A percentile compares a stretch with the other conserved stretches of the same genome.
phyloP scores from a whole-genome alignment of 2,329 filamentous ascomycete genomes.

The Colletotrichum scovillei region DNA sequence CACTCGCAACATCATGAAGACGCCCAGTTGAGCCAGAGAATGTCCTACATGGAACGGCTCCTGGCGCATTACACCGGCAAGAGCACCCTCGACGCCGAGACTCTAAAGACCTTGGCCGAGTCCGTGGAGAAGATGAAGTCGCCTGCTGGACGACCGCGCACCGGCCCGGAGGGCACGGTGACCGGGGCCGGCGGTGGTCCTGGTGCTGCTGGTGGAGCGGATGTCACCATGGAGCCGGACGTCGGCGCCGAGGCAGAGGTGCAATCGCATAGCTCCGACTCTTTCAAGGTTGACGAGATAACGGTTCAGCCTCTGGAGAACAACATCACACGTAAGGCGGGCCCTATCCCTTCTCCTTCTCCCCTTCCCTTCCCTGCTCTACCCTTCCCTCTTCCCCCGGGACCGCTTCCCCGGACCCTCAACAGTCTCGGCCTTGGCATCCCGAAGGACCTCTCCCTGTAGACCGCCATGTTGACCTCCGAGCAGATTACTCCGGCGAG shows the following conservation, averaged over 20 bases:
- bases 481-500: slow-evolving; percentile 61
- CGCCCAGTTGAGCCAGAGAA: slow-evolving; percentile 36
- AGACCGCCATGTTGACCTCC: slow-evolving; percentile 8
- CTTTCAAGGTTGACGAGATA: slow-evolving; percentile 39
- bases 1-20: slow-evolving; percentile 31
- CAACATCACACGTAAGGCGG: slow-evolving; percentile 52
- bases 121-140: slow-evolving; percentile 48
- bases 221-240: slow-evolving; percentile 11
- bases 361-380: not conserved
- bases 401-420: not conserved
- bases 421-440: not conserved
- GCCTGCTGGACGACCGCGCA: slow-evolving; percentile 30
- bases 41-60: slow-evolving; percentile 56
- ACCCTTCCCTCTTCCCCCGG: not conserved
- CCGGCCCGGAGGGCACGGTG: slow-evolving; percentile 8
- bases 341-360: not conserved
- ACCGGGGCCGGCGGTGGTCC: not conserved
- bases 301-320: slow-evolving; percentile 54
- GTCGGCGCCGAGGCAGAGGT: slow-evolving; percentile 20
- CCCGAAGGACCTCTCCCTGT: not conserved
- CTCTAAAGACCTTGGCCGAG: slow-evolving; percentile 54
- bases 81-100: slow-evolving; percentile 52
- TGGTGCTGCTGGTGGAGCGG: not conserved
- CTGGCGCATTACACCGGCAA: slow-evolving; percentile 60
- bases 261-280: slow-evolving; percentile 29